Base-by-base conservation (phyloP, 2,329 filamentous ascomycete genomes). In the Botrytis pseudocinerea region DNA sequence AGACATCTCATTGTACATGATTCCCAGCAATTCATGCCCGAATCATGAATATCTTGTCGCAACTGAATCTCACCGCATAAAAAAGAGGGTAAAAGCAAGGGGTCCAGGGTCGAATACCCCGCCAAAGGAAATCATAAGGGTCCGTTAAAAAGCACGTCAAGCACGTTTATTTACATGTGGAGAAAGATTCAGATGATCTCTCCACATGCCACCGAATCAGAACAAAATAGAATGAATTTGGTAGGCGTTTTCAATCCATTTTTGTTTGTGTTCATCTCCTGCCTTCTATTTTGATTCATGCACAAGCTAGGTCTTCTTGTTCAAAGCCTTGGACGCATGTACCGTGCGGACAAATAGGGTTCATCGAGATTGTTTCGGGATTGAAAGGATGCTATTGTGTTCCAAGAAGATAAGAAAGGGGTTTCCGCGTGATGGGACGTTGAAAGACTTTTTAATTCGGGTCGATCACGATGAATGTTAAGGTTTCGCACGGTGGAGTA, bases 31-130 rank as follows among this genome's bases (percentile, higher is more conserved):
- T 62, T 42, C 12, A 62, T 42, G 60, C 60, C 25, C 35, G 38
- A 62, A 40, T 62, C 60, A 61, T 61, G 59, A 61, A 61, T n/a
- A 40, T 61, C 35, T 40, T 61, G 38, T 61, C 59, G 38, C 35
- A 61, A 61, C 59, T 61, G 22, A 40, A 62, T 42, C 38, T 42
- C 35, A 62, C 35, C 14, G 60, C 60, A 62, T 62, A 18, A 62
- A 62, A 60, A 62, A 57, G n/a, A 28, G 51, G n/a, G n/a, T 57
- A 28, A 32, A 57, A 57, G 28, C 51, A 28, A 57, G 51, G 51
- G 51, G 25, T 54, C 25, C 20, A 61, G 59, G 59, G 32, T 61
- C 59, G 20, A 61, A 61, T 38, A 61, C 35, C 59, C 59, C 59
- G 59, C 59, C 59, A 38, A 25, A 8, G 20, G 35, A 38, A 25